These are phyloP conservation scores for Blastobotrys elegans DNA, from an alignment of 1,139 yeast genomes.

Conservation along the genomic window DNA sequence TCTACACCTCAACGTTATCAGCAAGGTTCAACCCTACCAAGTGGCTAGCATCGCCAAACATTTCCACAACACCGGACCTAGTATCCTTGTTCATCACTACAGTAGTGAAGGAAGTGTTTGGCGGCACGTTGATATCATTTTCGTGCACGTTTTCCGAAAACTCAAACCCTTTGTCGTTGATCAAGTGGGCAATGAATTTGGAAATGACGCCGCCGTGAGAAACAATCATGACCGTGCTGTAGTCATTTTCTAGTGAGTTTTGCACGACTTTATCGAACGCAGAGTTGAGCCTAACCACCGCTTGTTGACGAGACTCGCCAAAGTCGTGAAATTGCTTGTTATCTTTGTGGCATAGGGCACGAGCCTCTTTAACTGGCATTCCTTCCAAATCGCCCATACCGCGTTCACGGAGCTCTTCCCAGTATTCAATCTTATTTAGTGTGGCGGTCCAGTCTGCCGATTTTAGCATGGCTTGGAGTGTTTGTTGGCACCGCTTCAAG, in stretches of 20 bases:
- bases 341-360: conserved; percentile 45
- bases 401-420: conserved; percentile 60
- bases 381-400: conserved; percentile 80
- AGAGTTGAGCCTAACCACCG: conserved; percentile 46
- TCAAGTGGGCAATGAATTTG: conserved; percentile 45
- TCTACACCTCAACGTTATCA: not conserved
- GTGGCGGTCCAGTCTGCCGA: not conserved
- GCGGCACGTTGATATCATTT: conserved; percentile 55
- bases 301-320: conserved; percentile 50
- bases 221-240: conserved; percentile 54
- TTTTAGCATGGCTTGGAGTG: conserved; percentile 18
- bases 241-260: conserved; percentile 34
- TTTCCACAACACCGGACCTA: conserved; percentile 19
- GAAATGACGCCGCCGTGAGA: conserved; percentile 88
- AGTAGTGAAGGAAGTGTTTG: conserved; percentile 66
- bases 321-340: conserved; percentile 45
- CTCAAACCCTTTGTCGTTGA: conserved; percentile 36
- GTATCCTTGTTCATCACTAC: conserved; percentile 39
- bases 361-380: conserved; percentile 63
- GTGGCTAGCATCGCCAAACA: conserved; percentile 27
- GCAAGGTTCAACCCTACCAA: conserved; percentile 9
- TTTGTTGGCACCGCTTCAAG: conserved; percentile 29
- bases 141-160: conserved; percentile 38
- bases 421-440: conserved; percentile 19
- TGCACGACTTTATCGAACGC: conserved; percentile 47